These are phyloP conservation scores for Pythium phragmitis DNA, from an alignment of 352 stramenopile genomes.

Conservation along the genomic window DNA sequence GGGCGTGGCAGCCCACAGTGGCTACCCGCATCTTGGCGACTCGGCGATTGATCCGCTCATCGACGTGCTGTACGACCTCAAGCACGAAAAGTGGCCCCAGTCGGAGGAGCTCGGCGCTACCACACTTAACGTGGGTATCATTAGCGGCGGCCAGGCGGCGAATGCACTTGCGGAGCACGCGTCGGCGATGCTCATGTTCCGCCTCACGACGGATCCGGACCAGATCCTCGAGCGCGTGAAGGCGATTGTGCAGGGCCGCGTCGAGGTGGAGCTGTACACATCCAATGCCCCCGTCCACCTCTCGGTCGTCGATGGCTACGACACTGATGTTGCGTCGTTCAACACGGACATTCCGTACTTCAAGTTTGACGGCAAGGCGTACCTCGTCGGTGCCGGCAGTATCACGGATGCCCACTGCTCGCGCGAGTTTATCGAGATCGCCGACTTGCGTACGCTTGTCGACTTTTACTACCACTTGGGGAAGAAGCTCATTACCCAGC, in stretches of 20 bases:
- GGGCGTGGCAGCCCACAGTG: constrained; percentile 78
- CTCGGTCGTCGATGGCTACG: constrained; percentile 81
- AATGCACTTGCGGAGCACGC: constrained; percentile 84
- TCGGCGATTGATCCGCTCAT: constrained; percentile 86
- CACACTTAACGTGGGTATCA: constrained; percentile 83
- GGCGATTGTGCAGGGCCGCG: constrained; percentile 56
- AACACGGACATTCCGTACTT: constrained; percentile 91
- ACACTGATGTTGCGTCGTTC: constrained; percentile 83
- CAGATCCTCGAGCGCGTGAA: constrained; percentile 68
- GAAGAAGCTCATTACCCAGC: constrained; percentile 60
- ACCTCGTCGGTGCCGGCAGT: constrained; percentile 68
- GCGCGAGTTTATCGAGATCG: constrained; percentile 71
- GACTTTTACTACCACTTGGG: constrained; percentile 73
- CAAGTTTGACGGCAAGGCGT: constrained; percentile 75
- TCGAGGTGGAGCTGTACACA: constrained; percentile 82
- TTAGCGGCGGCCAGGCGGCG: constrained; percentile 75
- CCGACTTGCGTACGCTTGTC: constrained; percentile 56
- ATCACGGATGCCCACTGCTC: constrained; percentile 78
- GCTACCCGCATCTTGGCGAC: constrained; percentile 80
- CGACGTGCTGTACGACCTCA: constrained; percentile 80
- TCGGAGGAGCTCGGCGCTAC: constrained; percentile 81
- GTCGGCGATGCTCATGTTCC: constrained; percentile 89
- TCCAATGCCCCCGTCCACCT: constrained; percentile 78
- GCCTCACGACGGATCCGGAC: constrained; percentile 70
- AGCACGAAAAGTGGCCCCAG: constrained; percentile 70